Conservation (phyloP, 1,284 basidiomycete genomes). For the Neolentinus lepideus region DNA sequence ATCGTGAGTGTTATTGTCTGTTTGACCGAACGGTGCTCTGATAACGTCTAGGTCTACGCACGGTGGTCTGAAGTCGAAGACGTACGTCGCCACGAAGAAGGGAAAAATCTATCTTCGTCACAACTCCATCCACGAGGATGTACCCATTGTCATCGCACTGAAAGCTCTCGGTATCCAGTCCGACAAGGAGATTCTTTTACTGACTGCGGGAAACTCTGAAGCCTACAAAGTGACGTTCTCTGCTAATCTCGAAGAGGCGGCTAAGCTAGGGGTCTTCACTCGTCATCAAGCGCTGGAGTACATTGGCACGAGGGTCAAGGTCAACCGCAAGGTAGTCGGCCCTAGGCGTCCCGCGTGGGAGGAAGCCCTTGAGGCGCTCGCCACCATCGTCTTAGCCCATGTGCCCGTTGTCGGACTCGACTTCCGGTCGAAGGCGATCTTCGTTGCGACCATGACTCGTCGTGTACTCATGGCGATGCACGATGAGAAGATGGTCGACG, state of each 20-base stretch:
- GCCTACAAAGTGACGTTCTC: conserved; percentile 87
- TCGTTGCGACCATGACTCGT: conserved; percentile 96
- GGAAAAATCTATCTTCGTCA: conserved; percentile 94
- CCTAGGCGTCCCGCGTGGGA: conserved; percentile 86
- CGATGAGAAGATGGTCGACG: conserved; percentile 96
- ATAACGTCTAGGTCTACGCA: conserved; percentile 75
- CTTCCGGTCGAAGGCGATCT: conserved; percentile 93
- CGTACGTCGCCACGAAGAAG: conserved; percentile 95
- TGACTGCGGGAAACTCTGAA: conserved; percentile 92
- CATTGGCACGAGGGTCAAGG: conserved; percentile 90
- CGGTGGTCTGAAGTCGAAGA: conserved; percentile 96
- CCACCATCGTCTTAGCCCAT: conserved; percentile 96
- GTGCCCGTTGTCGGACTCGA: conserved; percentile 90
- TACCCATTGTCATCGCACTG: conserved; percentile 94
- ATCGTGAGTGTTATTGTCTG: conserved; percentile 53
- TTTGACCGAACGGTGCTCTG: conserved; percentile 1
- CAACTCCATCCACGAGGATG: conserved; percentile 96
- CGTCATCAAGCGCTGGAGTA: conserved; percentile 93
- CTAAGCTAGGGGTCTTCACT: conserved; percentile 87
- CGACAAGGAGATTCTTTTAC: conserved; percentile 95
- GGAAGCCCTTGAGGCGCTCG: conserved; percentile 93
- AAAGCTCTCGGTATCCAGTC: conserved; percentile 96
- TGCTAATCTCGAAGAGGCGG: conserved; percentile 91
- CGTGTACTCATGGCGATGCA: conserved; percentile 96
- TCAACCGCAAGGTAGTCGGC: conserved; percentile 73